Evolutionary conservation across 148 eudicot genomes (phyloP), one percentile per base, ranked within the genome.

Genomic region (Cornus controversa): DNA sequence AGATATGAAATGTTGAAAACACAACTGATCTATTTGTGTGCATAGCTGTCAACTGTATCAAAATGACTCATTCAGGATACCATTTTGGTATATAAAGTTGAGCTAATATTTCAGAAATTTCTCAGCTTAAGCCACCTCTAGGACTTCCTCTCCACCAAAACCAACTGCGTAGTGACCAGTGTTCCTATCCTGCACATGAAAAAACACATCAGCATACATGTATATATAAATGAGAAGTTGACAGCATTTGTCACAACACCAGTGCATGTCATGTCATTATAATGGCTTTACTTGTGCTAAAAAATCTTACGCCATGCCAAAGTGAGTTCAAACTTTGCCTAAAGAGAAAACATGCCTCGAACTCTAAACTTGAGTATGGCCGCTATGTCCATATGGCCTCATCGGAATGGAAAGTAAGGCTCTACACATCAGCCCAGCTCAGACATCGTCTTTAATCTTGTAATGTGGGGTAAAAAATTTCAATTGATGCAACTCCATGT

Each of bases 141-240:
- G 20, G 20, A 13, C 57, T 7, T 50, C 16, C 18, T 75, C 67
- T 26, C 85, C 89, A 47, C 81, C 86, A 6, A 58, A 67, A 31
- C 79, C 93, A 75, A 82, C 84, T 13, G 88, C 87, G 72, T 66
- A 87, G 69, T 86, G 88, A 36, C 94, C 92, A 8, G 87, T 67
- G 79, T 85, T 92, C 70, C 73, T 80, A 80, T 75, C 93, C 97
- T 92, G 90, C 75, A 67, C 74, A 26, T 18, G 3, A 5, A 24
- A 14, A 80, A 67, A 22, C 6, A 10, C 29, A 5, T 66, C 27
- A 37, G 8, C 20, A 45, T 67, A 2, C n/a, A 27, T 7, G 29
- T 29, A 31, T 31, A 2, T 8, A 66, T 50, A 23, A 25, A 11
- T 50, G 22, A n/a, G 26, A 70, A n/a, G 11, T 37, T 2, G 64